Conservation (phyloP, 2,329 filamentous ascomycete genomes). For the Hyphodiscus sp. region DNA sequence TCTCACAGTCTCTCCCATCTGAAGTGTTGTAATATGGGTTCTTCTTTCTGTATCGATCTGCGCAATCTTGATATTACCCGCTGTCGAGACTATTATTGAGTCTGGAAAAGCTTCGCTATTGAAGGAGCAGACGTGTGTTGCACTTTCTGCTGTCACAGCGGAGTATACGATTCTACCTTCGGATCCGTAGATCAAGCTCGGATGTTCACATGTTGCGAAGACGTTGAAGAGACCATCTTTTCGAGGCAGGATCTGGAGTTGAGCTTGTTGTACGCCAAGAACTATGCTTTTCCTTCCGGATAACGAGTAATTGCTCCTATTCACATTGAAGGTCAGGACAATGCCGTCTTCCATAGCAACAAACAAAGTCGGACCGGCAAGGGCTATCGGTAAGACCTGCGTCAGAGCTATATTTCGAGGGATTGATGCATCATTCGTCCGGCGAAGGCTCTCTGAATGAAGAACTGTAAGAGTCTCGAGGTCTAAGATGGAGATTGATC, state of each 20-base stretch:
- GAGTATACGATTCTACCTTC: constrained; percentile 89
- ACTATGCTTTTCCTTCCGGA: constrained; percentile 74
- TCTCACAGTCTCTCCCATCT: constrained; percentile 75
- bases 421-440: constrained; percentile 65
- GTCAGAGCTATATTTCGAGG: constrained; percentile 77
- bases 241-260: constrained; percentile 70
- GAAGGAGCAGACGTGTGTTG: constrained; percentile 75
- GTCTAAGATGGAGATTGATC: constrained; percentile 68
- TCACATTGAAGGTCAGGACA: constrained; percentile 75
- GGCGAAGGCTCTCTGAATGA: constrained; percentile 55
- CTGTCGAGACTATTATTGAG: constrained; percentile 75
- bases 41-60: constrained; percentile 76
- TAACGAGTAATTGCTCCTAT: constrained; percentile 53
- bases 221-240: constrained; percentile 65
- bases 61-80: constrained; percentile 69
- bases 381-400: constrained; percentile 60
- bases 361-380: constrained; percentile 66
- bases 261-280: constrained; percentile 78
- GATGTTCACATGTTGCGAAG: constrained; percentile 90
- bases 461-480: constrained; percentile 60
- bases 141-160: constrained; percentile 84
- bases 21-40: constrained; percentile 79
- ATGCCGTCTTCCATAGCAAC: constrained; percentile 89
- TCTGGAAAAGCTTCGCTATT: constrained; percentile 74
- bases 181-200: constrained; percentile 84